phyloP scores from a whole-genome alignment of 2,329 filamentous ascomycete species.

The Clarireedia hainanense region DNA sequence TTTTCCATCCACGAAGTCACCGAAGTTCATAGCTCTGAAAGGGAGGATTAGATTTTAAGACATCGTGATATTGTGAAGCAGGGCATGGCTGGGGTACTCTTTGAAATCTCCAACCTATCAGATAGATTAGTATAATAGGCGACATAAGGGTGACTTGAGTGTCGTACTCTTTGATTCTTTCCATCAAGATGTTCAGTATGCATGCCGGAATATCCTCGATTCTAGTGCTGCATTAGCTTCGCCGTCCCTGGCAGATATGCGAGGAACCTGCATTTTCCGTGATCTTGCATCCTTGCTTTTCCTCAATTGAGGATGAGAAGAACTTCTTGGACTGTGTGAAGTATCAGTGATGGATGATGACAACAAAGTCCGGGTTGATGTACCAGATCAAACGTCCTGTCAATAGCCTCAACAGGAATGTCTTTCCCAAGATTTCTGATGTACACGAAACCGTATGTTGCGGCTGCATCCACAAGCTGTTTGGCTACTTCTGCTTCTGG shows the following conservation, averaged over 20 bases:
- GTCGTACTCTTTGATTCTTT: slow-evolving; percentile 62
- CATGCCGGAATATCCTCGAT: slow-evolving; percentile 84
- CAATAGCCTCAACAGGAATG: slow-evolving; percentile 58
- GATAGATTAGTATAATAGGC: slow-evolving; percentile 9
- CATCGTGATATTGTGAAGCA: too few species aligned
- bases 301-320: slow-evolving; percentile 60
- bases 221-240: slow-evolving; percentile 41
- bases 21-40: slow-evolving; percentile 82
- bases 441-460: slow-evolving; percentile 82
- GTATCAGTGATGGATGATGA: background rate
- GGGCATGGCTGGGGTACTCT: slow-evolving; percentile 46
- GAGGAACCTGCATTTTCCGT: slow-evolving; percentile 43
- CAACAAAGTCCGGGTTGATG: background rate
- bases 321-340: slow-evolving; percentile 56
- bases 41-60: background rate
- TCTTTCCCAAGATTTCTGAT: slow-evolving; percentile 66
- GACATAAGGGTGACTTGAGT: background rate
- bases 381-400: slow-evolving; percentile 68
- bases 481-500: slow-evolving; percentile 50
- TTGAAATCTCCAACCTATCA: slow-evolving; percentile 73
- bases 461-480: slow-evolving; percentile 70
- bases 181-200: slow-evolving; percentile 84
- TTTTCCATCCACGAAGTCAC: slow-evolving; percentile 59
- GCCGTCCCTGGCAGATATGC: background rate
- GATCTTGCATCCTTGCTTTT: slow-evolving; percentile 71